Evolutionary conservation across 2,329 filamentous ascomycete species (phyloP), one percentile per base, ranked within the genome.

Genomic region (Chlorencoelia australis): DNA sequence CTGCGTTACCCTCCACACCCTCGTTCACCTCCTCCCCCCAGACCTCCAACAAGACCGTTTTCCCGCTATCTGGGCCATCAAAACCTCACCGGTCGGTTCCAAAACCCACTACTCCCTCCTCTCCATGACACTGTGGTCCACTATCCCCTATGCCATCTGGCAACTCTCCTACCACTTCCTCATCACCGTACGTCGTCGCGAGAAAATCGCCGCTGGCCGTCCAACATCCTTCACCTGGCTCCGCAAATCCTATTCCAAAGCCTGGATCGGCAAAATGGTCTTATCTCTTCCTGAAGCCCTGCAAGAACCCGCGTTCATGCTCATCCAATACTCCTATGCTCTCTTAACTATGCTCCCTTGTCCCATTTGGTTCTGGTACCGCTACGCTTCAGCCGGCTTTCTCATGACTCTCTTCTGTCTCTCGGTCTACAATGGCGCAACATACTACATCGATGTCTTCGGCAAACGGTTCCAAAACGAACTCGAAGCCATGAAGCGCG

Each of bases 171-270:
- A 98, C 63, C 93, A 96, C 63, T 81, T 94, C 58, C 74, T 95
- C 49, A 98, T 98, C 61, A 94, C 87, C 1, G 83, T 96, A 24
- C 83, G 91, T 28, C 82, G 89, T n/a, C 77, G 83, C 37, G 87
- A 94, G 40, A 89, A 96, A 67, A 98, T 98, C 54, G 87, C 86
- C 6, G 91, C 91, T 11, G 91, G 91, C 10, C 81, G 89, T 3
- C 91, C 89, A 4, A 98, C 91, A 1, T 94, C 87, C 10, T 98
- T 95, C 59, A 98, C 91, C 33, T 98, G 91, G 91, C 73, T 98
- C 35, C 83, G 88, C 42, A 81, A 77, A 51, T 94, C 86, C 1
- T 98, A 96, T 62, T 77, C 82, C 33, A 91, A 87, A 55, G 82
- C 79, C 3, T 88, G 81, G 77, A 81, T 98, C 46, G 93, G 91